A percentile compares a stretch with the other conserved stretches of the same genome.
These are phyloP conservation scores for Ustilago esculenta DNA, from an alignment of 1,284 basidiomycete genomes.

Conservation along the genomic window DNA sequence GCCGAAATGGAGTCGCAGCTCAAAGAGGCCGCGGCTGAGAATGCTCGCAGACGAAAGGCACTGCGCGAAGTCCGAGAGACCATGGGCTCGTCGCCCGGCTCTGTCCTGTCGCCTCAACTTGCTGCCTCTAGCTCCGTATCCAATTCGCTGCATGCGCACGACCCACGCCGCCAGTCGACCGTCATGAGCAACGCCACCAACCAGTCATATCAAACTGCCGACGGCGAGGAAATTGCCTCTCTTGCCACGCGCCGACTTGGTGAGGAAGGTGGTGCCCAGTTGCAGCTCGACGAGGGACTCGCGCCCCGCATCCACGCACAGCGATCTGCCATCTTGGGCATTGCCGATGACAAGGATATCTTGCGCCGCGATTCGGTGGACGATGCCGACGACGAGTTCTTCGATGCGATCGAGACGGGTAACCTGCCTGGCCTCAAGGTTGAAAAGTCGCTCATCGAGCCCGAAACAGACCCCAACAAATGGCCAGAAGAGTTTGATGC, in stretches of 20 bases:
- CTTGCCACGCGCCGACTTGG: constrained; percentile 44
- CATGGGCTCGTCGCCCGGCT: constrained; percentile 67
- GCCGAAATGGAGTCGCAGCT: constrained; percentile 77
- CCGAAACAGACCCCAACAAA: constrained; percentile 14
- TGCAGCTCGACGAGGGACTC: constrained; percentile 35
- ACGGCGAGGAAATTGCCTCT: constrained; percentile 13
- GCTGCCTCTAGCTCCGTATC: constrained; percentile 13
- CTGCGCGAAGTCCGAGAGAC: constrained; percentile 56
- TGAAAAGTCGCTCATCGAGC: constrained; percentile 44
- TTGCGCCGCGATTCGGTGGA: constrained; percentile 67
- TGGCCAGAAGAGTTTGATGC: constrained; percentile 49
- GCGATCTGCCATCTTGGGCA: constrained; percentile 21
- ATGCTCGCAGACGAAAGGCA: constrained; percentile 69
- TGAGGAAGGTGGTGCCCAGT: constrained; percentile 24
- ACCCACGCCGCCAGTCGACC: constrained; percentile 25
- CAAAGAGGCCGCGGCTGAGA: constrained; percentile 72
- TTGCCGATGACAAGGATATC: constrained; percentile 28
- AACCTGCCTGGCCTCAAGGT: constrained; percentile 60
- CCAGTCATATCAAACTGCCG: constrained; percentile 15
- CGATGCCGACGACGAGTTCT: constrained; percentile 96
- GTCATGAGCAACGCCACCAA: constrained; percentile 12
- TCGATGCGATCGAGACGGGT: constrained; percentile 89
- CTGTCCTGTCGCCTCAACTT: constrained; percentile 22
- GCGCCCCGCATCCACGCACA: constrained; percentile 32
- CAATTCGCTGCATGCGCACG: constrained; percentile 5